phyloP scores from a whole-genome alignment of 139 green algal species.

The Eudorina sp. region DNA sequence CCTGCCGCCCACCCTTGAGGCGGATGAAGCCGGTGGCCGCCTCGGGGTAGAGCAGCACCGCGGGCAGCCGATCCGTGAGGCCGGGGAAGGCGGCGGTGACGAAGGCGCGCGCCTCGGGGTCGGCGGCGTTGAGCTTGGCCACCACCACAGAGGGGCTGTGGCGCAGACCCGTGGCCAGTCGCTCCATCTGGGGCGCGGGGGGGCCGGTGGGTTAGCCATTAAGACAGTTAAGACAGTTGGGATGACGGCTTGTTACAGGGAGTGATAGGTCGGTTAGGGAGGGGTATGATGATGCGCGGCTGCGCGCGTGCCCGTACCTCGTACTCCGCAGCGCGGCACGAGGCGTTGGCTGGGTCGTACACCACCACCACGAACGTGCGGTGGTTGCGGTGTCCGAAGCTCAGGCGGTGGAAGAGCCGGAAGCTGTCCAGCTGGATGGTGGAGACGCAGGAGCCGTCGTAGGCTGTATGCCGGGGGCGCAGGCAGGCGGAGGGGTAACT shows the following conservation, averaged over 20 bases:
- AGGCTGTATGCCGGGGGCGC: background rate
- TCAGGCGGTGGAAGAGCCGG: conserved; percentile 32
- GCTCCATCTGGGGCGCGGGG: conserved; percentile 13
- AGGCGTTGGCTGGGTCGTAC: conserved; percentile 40
- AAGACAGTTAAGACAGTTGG: too few species aligned
- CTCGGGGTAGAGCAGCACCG: conserved; percentile 43
- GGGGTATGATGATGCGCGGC: background rate
- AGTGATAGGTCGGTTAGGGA: too few species aligned
- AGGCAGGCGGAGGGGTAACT: too few species aligned
- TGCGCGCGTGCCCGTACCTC: conserved; percentile 40
- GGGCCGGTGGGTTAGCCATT: background rate
- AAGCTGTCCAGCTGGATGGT: conserved; percentile 44
- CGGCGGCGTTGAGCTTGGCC: conserved; percentile 11
- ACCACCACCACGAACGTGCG: conserved; percentile 45
- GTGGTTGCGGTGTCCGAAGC: conserved; percentile 44
- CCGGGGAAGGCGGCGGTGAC: background rate
- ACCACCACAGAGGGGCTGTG: background rate
- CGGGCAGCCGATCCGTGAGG: background rate
- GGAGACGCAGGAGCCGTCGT: conserved; percentile 25
- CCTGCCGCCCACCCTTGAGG: conserved; percentile 30
- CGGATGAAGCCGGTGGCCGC: conserved; percentile 26
- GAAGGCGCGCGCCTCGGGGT: background rate
- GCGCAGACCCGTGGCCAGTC: conserved; percentile 19
- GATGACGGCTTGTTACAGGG: too few species aligned
- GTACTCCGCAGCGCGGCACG: conserved; percentile 34